phyloP scores from a whole-genome alignment of 2,329 filamentous ascomycete genomes.

The Pyrenophora teres region DNA sequence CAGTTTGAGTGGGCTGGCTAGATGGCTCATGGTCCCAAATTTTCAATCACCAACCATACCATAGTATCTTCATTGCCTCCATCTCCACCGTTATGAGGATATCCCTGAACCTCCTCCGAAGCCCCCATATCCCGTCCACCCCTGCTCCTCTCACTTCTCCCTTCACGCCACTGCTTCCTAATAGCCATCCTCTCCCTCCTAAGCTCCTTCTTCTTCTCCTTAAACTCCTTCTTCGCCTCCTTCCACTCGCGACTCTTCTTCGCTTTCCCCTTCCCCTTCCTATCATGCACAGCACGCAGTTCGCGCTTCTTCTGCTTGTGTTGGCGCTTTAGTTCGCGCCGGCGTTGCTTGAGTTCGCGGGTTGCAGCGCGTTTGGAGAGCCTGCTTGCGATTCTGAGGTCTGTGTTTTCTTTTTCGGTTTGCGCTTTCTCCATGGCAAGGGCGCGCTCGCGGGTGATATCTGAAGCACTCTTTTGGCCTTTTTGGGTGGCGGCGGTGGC shows the following conservation, averaged over 20 bases:
- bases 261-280: conserved; percentile 22
- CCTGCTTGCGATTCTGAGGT: conserved; percentile 27
- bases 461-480: conserved; percentile 30
- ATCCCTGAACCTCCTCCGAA: too few species aligned
- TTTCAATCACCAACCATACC: conserved; percentile 42
- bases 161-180: conserved; percentile 24
- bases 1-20: too few species aligned
- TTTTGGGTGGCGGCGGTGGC: conserved; percentile 19
- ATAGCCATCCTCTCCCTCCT: conserved; percentile 17
- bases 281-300: conserved; percentile 16
- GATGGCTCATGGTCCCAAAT: conserved; percentile 20
- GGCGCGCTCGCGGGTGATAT: conserved; percentile 32
- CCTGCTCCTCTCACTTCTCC: neutral
- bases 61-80: conserved; percentile 13
- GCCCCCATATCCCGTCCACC: neutral
- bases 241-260: conserved; percentile 32
- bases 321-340: conserved; percentile 23
- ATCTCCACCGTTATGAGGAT: neutral
- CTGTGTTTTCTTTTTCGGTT: conserved; percentile 20
- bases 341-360: conserved; percentile 12
- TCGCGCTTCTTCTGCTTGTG: conserved; percentile 25
- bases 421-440: conserved; percentile 32
- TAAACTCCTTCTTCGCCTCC: conserved; percentile 29
- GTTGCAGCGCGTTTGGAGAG: conserved; percentile 21
- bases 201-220: conserved; percentile 26